Percentiles rank a stretch among this genome's conserved stretches.
phyloP scores from a whole-genome alignment of 768 basidiomycete genomes.

The Leccinum longicurvipes region DNA sequence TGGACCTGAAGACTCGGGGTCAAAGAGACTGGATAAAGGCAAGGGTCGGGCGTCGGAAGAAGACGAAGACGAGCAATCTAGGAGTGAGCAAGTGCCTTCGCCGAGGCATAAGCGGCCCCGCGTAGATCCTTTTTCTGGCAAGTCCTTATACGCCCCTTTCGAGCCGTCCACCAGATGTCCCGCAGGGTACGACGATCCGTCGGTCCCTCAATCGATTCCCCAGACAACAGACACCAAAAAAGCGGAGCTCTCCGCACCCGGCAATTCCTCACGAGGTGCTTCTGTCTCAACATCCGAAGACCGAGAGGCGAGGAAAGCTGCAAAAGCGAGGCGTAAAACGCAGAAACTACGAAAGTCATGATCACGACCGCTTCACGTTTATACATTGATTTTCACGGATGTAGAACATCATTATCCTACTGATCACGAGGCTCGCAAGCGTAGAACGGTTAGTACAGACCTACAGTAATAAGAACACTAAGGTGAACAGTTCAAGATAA shows the following conservation, averaged over 20 bases:
- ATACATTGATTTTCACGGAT: constrained; percentile 17
- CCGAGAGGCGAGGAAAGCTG: constrained; percentile 21
- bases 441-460: constrained; percentile 11
- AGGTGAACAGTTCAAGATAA: constrained; percentile 28
- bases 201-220: neutral
- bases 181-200: constrained; percentile 32
- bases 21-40: constrained; percentile 27
- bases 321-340: constrained; percentile 35
- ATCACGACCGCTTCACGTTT: constrained; percentile 4
- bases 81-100: constrained; percentile 11
- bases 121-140: constrained; percentile 69
- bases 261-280: constrained; percentile 17
- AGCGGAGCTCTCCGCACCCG: neutral
- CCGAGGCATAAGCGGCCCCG: constrained; percentile 49
- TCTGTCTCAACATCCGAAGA: constrained; percentile 23
- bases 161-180: neutral
- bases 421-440: constrained; percentile 13
- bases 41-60: constrained; percentile 37
- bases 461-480: constrained; percentile 17
- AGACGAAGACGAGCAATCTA: constrained; percentile 5
- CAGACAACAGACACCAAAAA: constrained; percentile 9
- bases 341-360: constrained; percentile 17
- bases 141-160: neutral
- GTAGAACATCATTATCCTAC: constrained; percentile 12
- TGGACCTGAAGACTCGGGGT: neutral